Evolutionary conservation across 2,329 filamentous ascomycete genomes (phyloP), one percentile per base, ranked within the genome.

Genomic region (Beauveria medogensis): DNA sequence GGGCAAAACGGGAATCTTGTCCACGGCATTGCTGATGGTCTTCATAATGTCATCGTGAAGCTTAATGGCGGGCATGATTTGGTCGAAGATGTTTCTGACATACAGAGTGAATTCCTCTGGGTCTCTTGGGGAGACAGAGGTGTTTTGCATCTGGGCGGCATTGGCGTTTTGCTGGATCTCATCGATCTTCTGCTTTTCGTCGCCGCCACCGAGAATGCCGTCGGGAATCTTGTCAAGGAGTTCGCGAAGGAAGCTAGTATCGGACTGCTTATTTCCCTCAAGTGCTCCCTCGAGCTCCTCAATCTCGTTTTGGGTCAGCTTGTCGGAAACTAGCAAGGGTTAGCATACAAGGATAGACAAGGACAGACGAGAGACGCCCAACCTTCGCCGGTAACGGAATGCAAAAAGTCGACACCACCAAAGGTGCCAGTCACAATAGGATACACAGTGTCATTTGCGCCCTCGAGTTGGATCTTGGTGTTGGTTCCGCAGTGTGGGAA

Each of bases 31-130:
- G 52, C 84, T 84, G 68, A 97, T 92, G 56, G 76, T 77, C 77
- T 93, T 87, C 81, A 97, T 86, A 63, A 96, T 78, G 55, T 93
- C 86, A 71, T 97, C 92, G 69, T 97, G 92, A 79, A 92, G 96
- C 72, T 96, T 82, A 63, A 97, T 88, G 64, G 91, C 89, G 1
- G 93, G 92, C 79, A 93, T 93, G 66, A 97, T 88, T 73, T 96
- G 88, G 71, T 82, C 77, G 66, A 88, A 89, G 55, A 92, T 80
- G 64, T 90, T 80, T 65, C 87, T 79, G 67, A 95, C 79, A 71
- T 95, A 90, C n/a, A 72, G 70, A 16, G 91, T 91, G 75, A 91
- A 95, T 67, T 90, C 89, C 72, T 96, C 92, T 1, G 92, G 90
- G 61, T 94, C 81, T 58, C 86, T 85, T 6, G 91, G 92, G 10